These are phyloP conservation scores for Botrytis byssoidea DNA, from an alignment of 2,329 filamentous ascomycete species.

Conservation along the genomic window DNA sequence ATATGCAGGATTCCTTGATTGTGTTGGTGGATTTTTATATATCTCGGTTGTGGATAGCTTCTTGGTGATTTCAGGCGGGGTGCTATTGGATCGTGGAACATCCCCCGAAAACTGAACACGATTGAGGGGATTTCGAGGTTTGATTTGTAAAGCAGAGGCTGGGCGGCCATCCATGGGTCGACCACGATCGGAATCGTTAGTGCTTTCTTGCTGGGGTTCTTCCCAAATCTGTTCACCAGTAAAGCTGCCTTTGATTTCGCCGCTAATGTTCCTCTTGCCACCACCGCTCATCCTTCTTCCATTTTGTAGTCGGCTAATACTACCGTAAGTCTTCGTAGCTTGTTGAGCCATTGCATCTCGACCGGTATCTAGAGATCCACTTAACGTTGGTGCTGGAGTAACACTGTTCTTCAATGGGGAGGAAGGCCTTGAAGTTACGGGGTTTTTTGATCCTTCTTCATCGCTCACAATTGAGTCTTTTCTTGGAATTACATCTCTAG, in stretches of 20 bases:
- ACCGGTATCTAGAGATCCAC: slow-evolving; percentile 31
- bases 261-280: slow-evolving; percentile 63
- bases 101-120: slow-evolving; percentile 52
- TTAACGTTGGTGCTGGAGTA: slow-evolving; percentile 29
- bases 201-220: slow-evolving; percentile 62
- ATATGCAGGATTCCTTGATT: slow-evolving; percentile 79
- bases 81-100: slow-evolving; percentile 45
- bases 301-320: slow-evolving; percentile 25
- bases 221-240: slow-evolving; percentile 85
- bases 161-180: slow-evolving; percentile 34
- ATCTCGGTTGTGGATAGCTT: slow-evolving; percentile 63
- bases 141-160: slow-evolving; percentile 53
- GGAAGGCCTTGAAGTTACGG: background rate
- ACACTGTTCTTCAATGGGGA: slow-evolving; percentile 40
- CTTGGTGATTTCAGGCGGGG: slow-evolving; percentile 44
- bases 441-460: slow-evolving; percentile 28
- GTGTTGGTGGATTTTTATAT: slow-evolving; percentile 77
- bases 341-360: slow-evolving; percentile 21
- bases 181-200: slow-evolving; percentile 24
- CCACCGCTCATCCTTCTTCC: slow-evolving; percentile 30
- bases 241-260: slow-evolving; percentile 62
- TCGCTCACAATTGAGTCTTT: slow-evolving; percentile 41
- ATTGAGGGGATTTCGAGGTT: slow-evolving; percentile 64
- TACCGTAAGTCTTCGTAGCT: slow-evolving; percentile 33
- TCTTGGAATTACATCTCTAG: slow-evolving; percentile 36